These are phyloP conservation scores for Diaporthe sp. DNA, from an alignment of 2,329 filamentous ascomycete genomes.

Conservation along the genomic window DNA sequence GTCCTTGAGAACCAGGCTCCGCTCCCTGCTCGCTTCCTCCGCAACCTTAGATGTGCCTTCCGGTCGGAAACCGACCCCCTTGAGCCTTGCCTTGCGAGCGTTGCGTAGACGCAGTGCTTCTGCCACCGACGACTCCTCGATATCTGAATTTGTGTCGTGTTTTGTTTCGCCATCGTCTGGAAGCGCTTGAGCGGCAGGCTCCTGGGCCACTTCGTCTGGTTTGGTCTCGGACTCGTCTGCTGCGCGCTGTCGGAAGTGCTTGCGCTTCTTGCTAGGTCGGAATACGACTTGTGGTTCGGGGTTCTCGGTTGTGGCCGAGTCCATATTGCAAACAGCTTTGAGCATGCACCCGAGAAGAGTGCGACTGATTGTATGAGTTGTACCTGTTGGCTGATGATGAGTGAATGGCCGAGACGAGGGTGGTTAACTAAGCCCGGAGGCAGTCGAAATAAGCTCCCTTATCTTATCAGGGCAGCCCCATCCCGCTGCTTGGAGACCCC, in stretches of 20 bases:
- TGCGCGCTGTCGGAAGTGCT: slow-evolving; percentile 65
- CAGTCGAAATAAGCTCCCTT: slow-evolving; percentile 31
- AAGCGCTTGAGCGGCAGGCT: slow-evolving; percentile 16
- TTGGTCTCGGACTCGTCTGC: slow-evolving; percentile 38
- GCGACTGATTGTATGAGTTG: not conserved
- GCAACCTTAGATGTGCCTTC: slow-evolving; percentile 36
- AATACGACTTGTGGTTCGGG: slow-evolving; percentile 57
- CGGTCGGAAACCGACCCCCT: slow-evolving; percentile 67
- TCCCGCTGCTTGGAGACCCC: not conserved
- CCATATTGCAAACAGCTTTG: slow-evolving; percentile 36
- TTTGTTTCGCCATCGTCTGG: slow-evolving; percentile 33
- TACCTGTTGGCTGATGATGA: not conserved
- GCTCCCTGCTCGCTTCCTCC: slow-evolving; percentile 41
- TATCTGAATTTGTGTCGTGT: slow-evolving; percentile 16
- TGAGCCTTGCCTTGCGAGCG: slow-evolving; percentile 57
- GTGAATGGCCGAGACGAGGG: not conserved
- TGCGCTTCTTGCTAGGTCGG: slow-evolving; percentile 68
- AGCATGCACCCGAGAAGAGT: not conserved
- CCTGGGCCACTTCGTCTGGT: slow-evolving; percentile 11
- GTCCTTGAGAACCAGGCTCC: slow-evolving; percentile 49
- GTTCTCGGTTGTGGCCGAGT: slow-evolving; percentile 33
- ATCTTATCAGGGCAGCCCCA: slow-evolving; percentile 26
- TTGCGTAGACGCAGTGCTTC: slow-evolving; percentile 65
- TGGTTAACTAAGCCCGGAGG: not conserved
- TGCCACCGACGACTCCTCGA: slow-evolving; percentile 54